phyloP scores from a whole-genome alignment of 352 stramenopile species.

The Halophytophthora batemanensis region DNA sequence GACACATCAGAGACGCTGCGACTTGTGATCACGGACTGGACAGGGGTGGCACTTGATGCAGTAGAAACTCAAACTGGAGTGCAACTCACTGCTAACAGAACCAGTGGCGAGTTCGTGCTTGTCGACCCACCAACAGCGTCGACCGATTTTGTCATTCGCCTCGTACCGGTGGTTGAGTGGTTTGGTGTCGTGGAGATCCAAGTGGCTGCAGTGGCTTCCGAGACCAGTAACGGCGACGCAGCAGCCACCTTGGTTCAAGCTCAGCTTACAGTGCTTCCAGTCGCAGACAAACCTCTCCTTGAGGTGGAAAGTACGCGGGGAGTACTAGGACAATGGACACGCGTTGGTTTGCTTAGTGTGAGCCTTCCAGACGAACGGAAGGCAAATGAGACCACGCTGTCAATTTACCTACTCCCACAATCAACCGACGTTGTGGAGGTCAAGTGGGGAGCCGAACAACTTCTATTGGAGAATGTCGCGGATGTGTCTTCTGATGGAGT shows the following conservation, averaged over 20 bases:
- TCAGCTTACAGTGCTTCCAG: constrained; percentile 29
- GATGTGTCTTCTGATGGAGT: constrained; percentile 28
- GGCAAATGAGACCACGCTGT: constrained; percentile 24
- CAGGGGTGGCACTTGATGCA: constrained; percentile 14
- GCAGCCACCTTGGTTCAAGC: constrained; percentile 16
- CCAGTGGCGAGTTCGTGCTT: constrained; percentile 26
- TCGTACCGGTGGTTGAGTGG: constrained; percentile 25
- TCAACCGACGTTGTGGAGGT: constrained; percentile 28
- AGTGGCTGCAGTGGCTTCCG: constrained; percentile 32
- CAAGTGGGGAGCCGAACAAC: constrained; percentile 29
- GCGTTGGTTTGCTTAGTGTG: constrained; percentile 34
- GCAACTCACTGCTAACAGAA: constrained; percentile 19
- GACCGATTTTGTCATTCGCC: constrained; percentile 20
- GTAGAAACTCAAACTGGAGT: constrained; percentile 21
- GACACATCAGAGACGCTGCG: constrained; percentile 43
- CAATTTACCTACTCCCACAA: constrained; percentile 33
- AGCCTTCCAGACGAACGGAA: constrained; percentile 30
- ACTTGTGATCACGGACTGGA: constrained; percentile 27
- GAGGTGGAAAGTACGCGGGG: constrained; percentile 36
- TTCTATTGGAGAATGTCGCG: constrained; percentile 24
- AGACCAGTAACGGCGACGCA: constrained; percentile 21
- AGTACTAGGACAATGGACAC: constrained; percentile 24
- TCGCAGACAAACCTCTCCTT: constrained; percentile 36
- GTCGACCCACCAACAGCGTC: constrained; percentile 7
- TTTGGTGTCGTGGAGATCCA: constrained; percentile 34